Evolutionary conservation across 257 asterid genomes (phyloP), one percentile per base, ranked within the genome.

Genomic region (Fraxinus cuspidata): DNA sequence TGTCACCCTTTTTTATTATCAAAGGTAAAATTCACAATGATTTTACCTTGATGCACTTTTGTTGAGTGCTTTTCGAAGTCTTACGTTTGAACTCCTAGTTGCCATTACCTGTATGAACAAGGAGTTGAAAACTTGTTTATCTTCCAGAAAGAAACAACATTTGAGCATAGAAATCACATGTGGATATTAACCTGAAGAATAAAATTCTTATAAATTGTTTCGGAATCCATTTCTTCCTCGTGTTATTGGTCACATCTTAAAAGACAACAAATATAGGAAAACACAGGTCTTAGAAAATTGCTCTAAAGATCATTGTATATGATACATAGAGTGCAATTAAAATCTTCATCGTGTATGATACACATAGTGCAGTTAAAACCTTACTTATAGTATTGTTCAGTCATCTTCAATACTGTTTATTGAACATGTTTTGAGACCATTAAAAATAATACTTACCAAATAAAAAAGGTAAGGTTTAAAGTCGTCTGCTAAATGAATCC

Each of bases 161-260:
- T 18, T 13, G 13, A 77, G 58, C 60, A 58, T 60, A 44, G 29
- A 66, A 72, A 35, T 58, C 67, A 81, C 3, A 18, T 58, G n/a
- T 44, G 69, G 65, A 23, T 3, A 83, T 98, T 82, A 75, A 94
- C 99, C 92, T 96, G 88, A 69, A 92, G 97, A 66, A 96, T 94
- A 75, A 96, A 96, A 40, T 89, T 88, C 83, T 91, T 91, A 87
- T 88, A 92, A 75, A 96, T 91, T 82, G 84, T 87, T 77, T 94
- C 99, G 0, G 95, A 81, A 85, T 96, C 97, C 92, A 96, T 87
- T 85, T 90, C 99, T 77, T 96, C 94, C 85, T 89, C 97, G 25
- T 96, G 99, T 82, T 91, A 90, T 74, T 79, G 96, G 79, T 94
- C 92, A 77, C 99, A 96, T 76, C 99, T 98, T 96, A 90, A 42